phyloP scores from a whole-genome alignment of 805 yeast species.

The Yarrowia porcina region DNA sequence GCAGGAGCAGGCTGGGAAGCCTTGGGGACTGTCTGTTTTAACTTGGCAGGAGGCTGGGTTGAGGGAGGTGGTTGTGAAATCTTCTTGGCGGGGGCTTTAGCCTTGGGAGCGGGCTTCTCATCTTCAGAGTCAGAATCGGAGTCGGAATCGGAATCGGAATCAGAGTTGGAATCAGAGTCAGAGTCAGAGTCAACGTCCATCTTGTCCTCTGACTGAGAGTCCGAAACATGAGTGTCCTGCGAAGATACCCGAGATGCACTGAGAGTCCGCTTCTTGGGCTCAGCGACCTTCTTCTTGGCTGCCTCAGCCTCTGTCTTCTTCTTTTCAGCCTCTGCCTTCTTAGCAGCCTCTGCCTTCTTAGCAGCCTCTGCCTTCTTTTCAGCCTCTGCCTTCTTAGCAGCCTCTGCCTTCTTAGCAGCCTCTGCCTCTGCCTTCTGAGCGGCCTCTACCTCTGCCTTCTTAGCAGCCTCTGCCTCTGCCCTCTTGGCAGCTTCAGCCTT shows the following conservation, averaged over 20 bases:
- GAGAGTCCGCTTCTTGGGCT: neutral
- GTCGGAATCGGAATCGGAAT: neutral
- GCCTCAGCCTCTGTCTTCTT: neutral
- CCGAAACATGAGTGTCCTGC: conserved; percentile 6
- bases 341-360: neutral
- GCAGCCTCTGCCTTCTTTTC: neutral
- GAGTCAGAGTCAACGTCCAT: neutral
- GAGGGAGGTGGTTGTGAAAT: neutral
- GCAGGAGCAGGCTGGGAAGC: neutral
- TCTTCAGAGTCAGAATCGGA: neutral
- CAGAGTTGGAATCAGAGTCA: neutral
- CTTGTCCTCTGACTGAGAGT: neutral
- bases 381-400: neutral
- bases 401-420: neutral
- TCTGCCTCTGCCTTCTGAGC: neutral
- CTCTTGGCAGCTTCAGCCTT: too few species aligned
- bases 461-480: neutral
- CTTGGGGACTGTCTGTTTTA: neutral
- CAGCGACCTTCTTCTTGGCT: neutral
- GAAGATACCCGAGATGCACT: neutral
- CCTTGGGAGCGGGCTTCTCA: neutral
- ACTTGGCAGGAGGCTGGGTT: neutral
- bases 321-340: neutral
- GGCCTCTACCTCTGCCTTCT: neutral
- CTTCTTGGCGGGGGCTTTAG: neutral